Evolutionary conservation across 805 yeast species (phyloP), one percentile per base, ranked within the genome.

Genomic region (Zygosaccharomyces lentus): DNA sequence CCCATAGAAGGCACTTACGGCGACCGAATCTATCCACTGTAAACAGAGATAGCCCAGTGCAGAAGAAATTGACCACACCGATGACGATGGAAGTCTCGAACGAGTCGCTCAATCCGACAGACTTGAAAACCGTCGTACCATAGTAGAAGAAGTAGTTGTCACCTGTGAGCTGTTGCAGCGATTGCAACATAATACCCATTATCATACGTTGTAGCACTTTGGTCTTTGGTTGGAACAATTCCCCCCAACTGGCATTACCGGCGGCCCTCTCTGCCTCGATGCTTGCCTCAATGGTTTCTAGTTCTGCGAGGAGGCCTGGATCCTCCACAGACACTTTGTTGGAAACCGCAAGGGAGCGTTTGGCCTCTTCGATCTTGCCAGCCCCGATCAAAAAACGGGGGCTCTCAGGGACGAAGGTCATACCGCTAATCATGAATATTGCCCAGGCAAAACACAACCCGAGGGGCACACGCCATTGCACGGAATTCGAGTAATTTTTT

Each of bases 391-490:
- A 73, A 68, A 64, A 83, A 67, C 88, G 73, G 59, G 88, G 86
- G 29, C 87, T 81, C 69, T 83, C 89, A 42, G 88, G 88, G 76
- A 82, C 81, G 57, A 75, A 73, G 2, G 56, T 52, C 69, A 67
- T 65, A 54, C 63, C 70, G 26, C 51, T 53, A 39, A 68, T 52
- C 71, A 68, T 62, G 45, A 66, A 51, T 13, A 68, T 37, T 40
- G 72, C 72, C 76, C 76, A 75, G 25, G 70, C 69, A 55, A 74
- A 75, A 58, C 74, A 71, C 51, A 79, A 65, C 50, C 83, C 84
- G 60, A 82, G 70, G 47, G 84, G 86, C 54, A 82, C 74, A 77
- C 88, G 80, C 88, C 88, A 83, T 69, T 80, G 84, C 9, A 67
- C 87, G 34, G 90, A 82, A 71, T 83, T 82, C 60, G 76, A 73